Conservation (phyloP, 2,329 filamentous ascomycete genomes). For the Amphichorda felina region DNA sequence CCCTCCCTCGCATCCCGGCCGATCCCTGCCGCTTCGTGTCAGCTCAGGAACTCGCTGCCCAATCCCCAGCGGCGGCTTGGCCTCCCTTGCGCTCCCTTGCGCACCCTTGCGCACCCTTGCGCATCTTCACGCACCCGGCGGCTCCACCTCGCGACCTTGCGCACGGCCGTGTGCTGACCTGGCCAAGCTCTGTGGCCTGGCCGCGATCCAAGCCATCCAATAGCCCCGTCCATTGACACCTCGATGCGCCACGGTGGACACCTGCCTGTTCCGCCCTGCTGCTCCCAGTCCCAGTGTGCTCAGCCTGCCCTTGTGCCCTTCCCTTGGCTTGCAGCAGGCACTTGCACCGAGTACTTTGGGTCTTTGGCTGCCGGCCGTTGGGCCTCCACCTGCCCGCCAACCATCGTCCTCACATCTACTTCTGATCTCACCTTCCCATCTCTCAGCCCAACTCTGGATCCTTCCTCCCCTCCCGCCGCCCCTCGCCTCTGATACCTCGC, state of each 20-base stretch:
- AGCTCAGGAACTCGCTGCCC: constrained; percentile 16
- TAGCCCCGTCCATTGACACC: too few relatives aligned
- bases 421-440: constrained; percentile 1
- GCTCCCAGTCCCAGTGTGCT: constrained; percentile 3
- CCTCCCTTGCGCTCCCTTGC: constrained; percentile 1
- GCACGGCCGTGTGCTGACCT: constrained; percentile 5
- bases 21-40: constrained; percentile 13
- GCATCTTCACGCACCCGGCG: too few relatives aligned
- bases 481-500: too few relatives aligned
- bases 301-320: too few relatives aligned
- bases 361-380: too few relatives aligned
- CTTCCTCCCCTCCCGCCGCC: constrained; percentile 8
- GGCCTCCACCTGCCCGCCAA: too few relatives aligned
- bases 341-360: too few relatives aligned
- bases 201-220: constrained; percentile 4
- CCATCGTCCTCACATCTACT: neutral
- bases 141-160: too few relatives aligned
- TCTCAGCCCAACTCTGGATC: constrained; percentile 6
- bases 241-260: neutral
- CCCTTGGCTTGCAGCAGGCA: neutral
- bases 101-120: too few relatives aligned
- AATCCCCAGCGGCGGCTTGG: constrained; percentile 15
- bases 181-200: constrained; percentile 4
- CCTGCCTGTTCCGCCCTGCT: constrained; percentile 1
- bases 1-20: constrained; percentile 3